These are phyloP conservation scores for Clathrus columnatus DNA, from an alignment of 768 basidiomycete genomes.

Conservation along the genomic window DNA sequence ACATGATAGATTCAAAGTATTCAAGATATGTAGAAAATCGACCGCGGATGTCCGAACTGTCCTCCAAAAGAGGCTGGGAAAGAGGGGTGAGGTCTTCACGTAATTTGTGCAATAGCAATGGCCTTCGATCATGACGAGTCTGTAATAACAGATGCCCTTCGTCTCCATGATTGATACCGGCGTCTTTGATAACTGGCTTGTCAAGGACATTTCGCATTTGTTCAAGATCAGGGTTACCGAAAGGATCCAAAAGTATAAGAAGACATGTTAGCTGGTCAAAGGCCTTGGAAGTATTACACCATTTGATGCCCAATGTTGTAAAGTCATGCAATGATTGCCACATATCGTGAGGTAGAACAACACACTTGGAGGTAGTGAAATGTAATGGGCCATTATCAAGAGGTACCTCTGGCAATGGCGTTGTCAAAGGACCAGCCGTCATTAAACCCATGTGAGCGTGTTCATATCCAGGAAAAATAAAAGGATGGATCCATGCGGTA, in stretches of 20 bases:
- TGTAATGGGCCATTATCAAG: background rate
- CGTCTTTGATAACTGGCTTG: constrained; percentile 38
- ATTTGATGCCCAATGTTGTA: constrained; percentile 53
- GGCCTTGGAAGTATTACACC: constrained; percentile 52
- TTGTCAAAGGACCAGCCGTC: background rate
- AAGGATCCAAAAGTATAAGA: constrained; percentile 53
- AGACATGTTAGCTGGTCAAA: constrained; percentile 47
- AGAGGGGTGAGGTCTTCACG: constrained; percentile 59
- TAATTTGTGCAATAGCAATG: constrained; percentile 46
- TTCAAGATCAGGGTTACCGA: constrained; percentile 46
- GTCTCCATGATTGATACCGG: constrained; percentile 53
- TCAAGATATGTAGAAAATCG: constrained; percentile 4
- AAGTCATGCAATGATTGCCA: constrained; percentile 32
- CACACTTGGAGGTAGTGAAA: background rate
- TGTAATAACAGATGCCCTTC: constrained; percentile 45
- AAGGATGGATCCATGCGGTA: constrained; percentile 14
- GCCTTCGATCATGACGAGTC: constrained; percentile 46
- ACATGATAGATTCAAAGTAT: background rate
- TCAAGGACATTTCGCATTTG: constrained; percentile 43
- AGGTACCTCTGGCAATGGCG: background rate
- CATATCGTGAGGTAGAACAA: background rate
- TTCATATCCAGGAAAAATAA: constrained; percentile 4
- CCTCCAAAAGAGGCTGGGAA: constrained; percentile 34
- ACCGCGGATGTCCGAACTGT: background rate
- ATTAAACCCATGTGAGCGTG: background rate